Conservation (phyloP, 148 eudicot genomes). For the Beta vulgaris region DNA sequence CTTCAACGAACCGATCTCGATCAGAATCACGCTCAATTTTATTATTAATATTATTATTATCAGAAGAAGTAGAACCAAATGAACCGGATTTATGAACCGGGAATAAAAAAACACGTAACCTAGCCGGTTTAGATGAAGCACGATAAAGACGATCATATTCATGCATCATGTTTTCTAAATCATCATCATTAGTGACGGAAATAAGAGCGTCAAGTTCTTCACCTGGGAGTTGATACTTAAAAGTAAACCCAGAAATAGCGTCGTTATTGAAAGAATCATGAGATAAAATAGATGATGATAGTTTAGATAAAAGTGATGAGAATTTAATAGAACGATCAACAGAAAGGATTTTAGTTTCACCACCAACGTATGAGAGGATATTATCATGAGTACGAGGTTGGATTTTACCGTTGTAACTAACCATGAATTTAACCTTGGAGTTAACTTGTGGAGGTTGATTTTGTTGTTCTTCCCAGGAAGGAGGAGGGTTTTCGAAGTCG, state of each 20-base stretch:
- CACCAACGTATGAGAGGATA: conserved; percentile 66
- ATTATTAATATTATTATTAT: conserved; percentile 23
- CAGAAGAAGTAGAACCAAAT: conserved; percentile 35
- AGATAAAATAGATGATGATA: conserved; percentile 32
- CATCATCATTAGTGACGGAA: conserved; percentile 86
- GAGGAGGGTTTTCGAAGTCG: conserved; percentile 64
- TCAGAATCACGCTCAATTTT: conserved; percentile 38
- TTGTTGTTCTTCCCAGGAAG: conserved; percentile 46
- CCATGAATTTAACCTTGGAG: conserved; percentile 71
- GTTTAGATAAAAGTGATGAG: conserved; percentile 34
- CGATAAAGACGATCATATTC: conserved; percentile 74
- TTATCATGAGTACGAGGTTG: conserved; percentile 77
- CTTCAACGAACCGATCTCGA: conserved; percentile 55
- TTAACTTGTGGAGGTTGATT: neutral
- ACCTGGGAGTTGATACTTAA: conserved; percentile 86
- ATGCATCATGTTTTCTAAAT: conserved; percentile 85
- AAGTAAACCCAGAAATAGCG: conserved; percentile 19
- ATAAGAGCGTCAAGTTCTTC: conserved; percentile 85
- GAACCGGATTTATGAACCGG: conserved; percentile 13
- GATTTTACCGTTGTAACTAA: conserved; percentile 79
- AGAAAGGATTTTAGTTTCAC: conserved; percentile 76
- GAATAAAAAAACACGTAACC: conserved; percentile 64
- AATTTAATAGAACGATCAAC: conserved; percentile 61
- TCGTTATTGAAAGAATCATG: neutral
- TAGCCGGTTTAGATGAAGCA: conserved; percentile 54